Conservation (phyloP, 257 asterid genomes). For the Orobanche coerulescens region DNA sequence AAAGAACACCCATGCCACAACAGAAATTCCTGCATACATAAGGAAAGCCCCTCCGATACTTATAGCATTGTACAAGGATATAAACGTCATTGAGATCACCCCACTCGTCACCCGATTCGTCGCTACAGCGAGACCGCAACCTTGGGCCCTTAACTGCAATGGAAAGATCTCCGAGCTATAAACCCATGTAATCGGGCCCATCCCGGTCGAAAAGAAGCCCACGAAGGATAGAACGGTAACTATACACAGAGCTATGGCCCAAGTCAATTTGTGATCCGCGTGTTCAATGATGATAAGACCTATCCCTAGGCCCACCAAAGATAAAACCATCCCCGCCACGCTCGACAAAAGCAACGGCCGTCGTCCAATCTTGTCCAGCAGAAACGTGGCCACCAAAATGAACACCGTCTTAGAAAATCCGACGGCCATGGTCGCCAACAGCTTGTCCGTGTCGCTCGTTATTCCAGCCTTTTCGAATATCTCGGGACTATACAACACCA, state of each 20-base stretch:
- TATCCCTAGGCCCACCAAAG: conserved; percentile 27
- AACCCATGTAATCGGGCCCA: conserved; percentile 71
- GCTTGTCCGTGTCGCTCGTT: conserved; percentile 4
- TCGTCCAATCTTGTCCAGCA: conserved; percentile 50
- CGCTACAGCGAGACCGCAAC: conserved; percentile 52
- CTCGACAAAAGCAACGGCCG: conserved; percentile 45
- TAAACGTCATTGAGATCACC: conserved; percentile 49
- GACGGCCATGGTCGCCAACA: conserved; percentile 56
- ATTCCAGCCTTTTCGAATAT: conserved; percentile 56
- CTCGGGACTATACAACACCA: conserved; percentile 48
- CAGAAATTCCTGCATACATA: conserved; percentile 34
- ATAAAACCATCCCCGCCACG: conserved; percentile 43
- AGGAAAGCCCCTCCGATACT: conserved; percentile 57
- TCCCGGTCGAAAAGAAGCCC: conserved; percentile 52
- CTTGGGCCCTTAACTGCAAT: conserved; percentile 47
- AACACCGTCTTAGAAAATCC: conserved; percentile 50
- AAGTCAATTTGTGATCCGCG: conserved; percentile 21
- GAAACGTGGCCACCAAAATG: conserved; percentile 52
- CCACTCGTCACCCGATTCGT: conserved; percentile 53
- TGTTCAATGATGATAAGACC: conserved; percentile 36
- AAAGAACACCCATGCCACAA: conserved; percentile 38
- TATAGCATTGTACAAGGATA: conserved; percentile 34
- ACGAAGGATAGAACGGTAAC: conserved; percentile 35
- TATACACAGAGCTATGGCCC: conserved; percentile 43
- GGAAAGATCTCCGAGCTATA: conserved; percentile 67